Evolutionary conservation across 2,329 filamentous ascomycete genomes (phyloP).

Genomic region (Dothistroma septosporum): DNA sequence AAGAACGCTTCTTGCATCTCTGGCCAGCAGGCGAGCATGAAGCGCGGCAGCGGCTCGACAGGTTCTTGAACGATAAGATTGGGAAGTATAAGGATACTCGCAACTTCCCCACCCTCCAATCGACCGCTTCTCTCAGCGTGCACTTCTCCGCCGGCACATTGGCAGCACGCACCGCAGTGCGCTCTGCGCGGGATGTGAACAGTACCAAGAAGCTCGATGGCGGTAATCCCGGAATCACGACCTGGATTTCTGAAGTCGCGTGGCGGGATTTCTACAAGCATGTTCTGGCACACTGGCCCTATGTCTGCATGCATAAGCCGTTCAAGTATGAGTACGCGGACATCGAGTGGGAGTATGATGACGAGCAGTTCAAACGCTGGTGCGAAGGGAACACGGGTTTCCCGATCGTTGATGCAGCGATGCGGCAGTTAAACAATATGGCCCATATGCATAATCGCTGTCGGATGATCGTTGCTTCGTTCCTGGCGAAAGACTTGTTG

Average conservation of each 20-base stretch:
- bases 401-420: constrained; percentile 80
- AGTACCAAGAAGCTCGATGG: constrained; percentile 61
- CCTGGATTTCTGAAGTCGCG: constrained; percentile 78
- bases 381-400: constrained; percentile 69
- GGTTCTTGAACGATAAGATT: constrained; percentile 64
- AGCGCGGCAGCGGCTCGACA: constrained; percentile 58
- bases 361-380: constrained; percentile 68
- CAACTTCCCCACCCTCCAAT: constrained; percentile 60
- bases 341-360: constrained; percentile 75
- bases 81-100: constrained; percentile 59
- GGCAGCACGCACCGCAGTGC: constrained; percentile 63
- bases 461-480: constrained; percentile 79
- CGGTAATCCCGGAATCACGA: constrained; percentile 61
- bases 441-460: constrained; percentile 83
- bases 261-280: constrained; percentile 90
- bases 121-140: constrained; percentile 66
- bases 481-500: constrained; percentile 73
- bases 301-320: constrained; percentile 71
- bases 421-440: constrained; percentile 67
- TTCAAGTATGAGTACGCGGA: constrained; percentile 83
- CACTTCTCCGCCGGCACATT: constrained; percentile 68
- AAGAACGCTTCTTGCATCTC: constrained; percentile 52
- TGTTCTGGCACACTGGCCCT: constrained; percentile 80
- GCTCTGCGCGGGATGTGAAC: constrained; percentile 59
- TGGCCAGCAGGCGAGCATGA: constrained; percentile 77